A percentile compares a stretch with the other conserved stretches of the same genome.
phyloP scores from a whole-genome alignment of 768 basidiomycete species.

The Agaricus subrufescens region DNA sequence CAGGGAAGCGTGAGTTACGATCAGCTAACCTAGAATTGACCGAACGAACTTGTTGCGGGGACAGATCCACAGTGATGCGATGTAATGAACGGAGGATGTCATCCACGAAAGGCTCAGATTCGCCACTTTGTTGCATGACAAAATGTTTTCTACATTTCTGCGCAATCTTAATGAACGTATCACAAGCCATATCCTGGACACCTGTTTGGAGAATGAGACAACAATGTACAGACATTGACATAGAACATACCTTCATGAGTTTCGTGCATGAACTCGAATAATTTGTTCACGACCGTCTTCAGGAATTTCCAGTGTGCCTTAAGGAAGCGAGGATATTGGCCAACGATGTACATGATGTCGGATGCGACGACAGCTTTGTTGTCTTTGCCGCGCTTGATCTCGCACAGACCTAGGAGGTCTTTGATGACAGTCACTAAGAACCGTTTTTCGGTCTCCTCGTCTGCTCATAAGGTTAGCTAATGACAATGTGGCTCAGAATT shows the following conservation, averaged over 20 bases:
- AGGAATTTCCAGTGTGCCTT: slow-evolving; percentile 99
- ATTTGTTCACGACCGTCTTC: slow-evolving; percentile 99
- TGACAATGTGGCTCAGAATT: neutral
- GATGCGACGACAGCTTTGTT: slow-evolving; percentile 99
- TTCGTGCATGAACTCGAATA: slow-evolving; percentile 99
- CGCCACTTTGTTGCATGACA: slow-evolving; percentile 97
- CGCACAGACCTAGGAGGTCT: slow-evolving; percentile 93
- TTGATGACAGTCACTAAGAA: slow-evolving; percentile 99
- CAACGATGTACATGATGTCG: slow-evolving; percentile 98
- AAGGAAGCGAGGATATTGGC: slow-evolving; percentile 98
- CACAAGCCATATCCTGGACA: slow-evolving; percentile 99
- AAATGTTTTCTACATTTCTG: slow-evolving; percentile 98
- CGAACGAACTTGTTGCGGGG: slow-evolving; percentile 69
- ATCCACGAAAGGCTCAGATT: slow-evolving; percentile 96
- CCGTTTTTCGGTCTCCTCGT: slow-evolving; percentile 98
- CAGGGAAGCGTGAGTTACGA: neutral
- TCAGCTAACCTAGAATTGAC: neutral
- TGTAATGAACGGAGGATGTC: slow-evolving; percentile 92
- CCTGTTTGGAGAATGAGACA: slow-evolving; percentile 39
- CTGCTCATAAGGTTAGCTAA: slow-evolving; percentile 32
- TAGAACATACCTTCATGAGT: slow-evolving; percentile 86
- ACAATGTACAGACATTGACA: neutral
- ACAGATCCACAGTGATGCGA: slow-evolving; percentile 90
- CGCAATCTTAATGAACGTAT: slow-evolving; percentile 99
- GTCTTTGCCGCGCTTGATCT: slow-evolving; percentile 98